Conservation (phyloP, 768 basidiomycete species). For the Porphyrellus cyaneotinctus region DNA sequence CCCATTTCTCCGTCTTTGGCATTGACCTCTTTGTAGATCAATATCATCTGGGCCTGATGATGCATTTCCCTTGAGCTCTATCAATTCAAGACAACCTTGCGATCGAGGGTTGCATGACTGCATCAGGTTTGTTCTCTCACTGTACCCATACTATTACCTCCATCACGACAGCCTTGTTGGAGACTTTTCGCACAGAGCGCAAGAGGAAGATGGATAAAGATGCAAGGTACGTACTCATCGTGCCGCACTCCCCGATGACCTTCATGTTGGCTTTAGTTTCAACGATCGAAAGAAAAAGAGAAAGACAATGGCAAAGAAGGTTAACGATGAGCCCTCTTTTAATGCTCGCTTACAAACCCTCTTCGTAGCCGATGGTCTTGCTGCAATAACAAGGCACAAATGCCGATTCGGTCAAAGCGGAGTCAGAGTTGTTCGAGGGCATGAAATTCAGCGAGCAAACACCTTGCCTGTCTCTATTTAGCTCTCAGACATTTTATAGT, state of each 20-base stretch:
- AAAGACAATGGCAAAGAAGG: constrained; percentile 29
- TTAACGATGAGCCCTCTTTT: neutral
- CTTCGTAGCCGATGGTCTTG: constrained; percentile 49
- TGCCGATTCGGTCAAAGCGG: constrained; percentile 52
- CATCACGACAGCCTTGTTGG: constrained; percentile 46
- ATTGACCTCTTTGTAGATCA: constrained; percentile 46
- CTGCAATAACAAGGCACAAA: constrained; percentile 66
- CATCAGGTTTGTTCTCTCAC: constrained; percentile 45
- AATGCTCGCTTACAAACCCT: neutral
- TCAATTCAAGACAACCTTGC: constrained; percentile 74
- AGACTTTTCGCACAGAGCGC: constrained; percentile 56
- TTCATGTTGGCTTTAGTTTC: constrained; percentile 18
- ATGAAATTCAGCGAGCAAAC: constrained; percentile 70
- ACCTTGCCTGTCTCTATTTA: neutral
- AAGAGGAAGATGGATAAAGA: constrained; percentile 74
- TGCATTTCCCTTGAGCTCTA: constrained; percentile 91
- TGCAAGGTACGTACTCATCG: constrained; percentile 37
- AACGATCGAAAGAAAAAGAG: constrained; percentile 32
- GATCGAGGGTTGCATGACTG: constrained; percentile 68
- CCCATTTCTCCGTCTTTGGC: neutral
- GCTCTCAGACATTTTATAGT: constrained; percentile 38
- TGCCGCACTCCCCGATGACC: neutral
- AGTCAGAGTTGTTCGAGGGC: constrained; percentile 65
- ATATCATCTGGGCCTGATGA: constrained; percentile 81
- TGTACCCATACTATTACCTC: neutral